These are phyloP conservation scores for Ramaria sp. DNA, from an alignment of 768 basidiomycete species.

Conservation along the genomic window DNA sequence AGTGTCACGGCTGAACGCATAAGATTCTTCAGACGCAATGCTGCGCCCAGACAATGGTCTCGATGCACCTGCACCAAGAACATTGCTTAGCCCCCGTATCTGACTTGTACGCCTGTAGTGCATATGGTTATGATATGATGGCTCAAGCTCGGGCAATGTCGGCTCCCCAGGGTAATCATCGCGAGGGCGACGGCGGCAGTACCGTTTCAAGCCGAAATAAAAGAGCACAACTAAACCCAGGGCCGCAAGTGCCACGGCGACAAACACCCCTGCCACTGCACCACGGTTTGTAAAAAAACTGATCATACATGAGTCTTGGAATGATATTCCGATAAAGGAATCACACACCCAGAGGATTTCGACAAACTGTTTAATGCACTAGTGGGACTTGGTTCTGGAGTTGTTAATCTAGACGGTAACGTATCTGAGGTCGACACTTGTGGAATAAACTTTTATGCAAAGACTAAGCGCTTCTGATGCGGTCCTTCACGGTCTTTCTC, in stretches of 20 bases:
- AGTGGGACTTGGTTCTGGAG: not conserved
- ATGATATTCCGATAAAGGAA: not conserved
- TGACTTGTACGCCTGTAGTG: constrained; percentile 9
- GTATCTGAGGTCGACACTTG: not conserved
- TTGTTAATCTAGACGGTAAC: not conserved
- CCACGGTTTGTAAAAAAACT: constrained; percentile 5
- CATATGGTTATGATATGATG: not conserved
- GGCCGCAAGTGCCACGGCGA: not conserved
- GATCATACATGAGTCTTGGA: not conserved
- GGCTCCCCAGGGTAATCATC: not conserved
- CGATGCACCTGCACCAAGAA: constrained; percentile 8
- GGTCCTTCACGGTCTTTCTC: not conserved
- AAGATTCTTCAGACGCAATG: not conserved
- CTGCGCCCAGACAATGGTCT: not conserved
- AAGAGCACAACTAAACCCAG: not conserved
- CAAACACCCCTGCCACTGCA: constrained; percentile 7
- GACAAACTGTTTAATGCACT: not conserved
- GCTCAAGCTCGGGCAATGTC: not conserved
- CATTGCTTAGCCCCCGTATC: not conserved
- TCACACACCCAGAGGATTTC: not conserved
- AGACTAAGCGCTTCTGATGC: not conserved
- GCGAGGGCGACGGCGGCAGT: not conserved
- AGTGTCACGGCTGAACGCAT: not conserved
- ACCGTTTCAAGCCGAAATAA: not conserved
- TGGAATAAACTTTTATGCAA: not conserved